A percentile compares a stretch with the other conserved stretches of the same genome.
Conservation (phyloP, 2,329 filamentous ascomycete species). For the Chrysoporthe deuterocubensis region DNA sequence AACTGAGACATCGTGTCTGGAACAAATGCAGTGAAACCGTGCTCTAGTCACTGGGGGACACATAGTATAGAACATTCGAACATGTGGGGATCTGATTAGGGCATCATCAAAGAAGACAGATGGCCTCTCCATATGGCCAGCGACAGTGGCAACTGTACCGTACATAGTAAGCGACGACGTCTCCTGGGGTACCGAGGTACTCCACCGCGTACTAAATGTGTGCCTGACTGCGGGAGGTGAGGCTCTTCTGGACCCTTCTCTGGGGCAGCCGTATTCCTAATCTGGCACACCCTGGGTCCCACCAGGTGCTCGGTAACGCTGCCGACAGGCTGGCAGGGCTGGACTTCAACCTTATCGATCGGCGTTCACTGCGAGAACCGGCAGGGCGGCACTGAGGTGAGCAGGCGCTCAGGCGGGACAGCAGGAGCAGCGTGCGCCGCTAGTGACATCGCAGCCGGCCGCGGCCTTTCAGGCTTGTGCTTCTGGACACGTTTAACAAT, state of each 20-base stretch:
- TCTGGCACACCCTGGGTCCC: background rate
- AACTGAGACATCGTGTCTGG: background rate
- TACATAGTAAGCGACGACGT: background rate
- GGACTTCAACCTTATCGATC: conserved; percentile 14
- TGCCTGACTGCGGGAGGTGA: background rate
- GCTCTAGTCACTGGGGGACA: background rate
- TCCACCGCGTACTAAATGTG: background rate
- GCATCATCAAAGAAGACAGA: background rate
- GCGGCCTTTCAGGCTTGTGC: conserved; percentile 4
- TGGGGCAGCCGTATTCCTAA: background rate
- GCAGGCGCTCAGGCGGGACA: conserved; percentile 1
- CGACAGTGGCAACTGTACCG: background rate
- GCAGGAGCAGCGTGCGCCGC: background rate
- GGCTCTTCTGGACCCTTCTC: conserved; percentile 14
- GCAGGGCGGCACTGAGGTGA: background rate
- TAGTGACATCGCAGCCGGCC: conserved; percentile 16
- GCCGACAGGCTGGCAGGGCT: background rate
- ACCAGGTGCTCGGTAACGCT: background rate
- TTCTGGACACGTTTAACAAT: conserved; percentile 27
- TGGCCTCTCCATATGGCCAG: background rate
- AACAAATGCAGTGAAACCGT: background rate
- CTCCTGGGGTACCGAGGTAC: background rate
- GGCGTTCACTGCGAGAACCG: conserved; percentile 3
- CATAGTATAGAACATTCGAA: background rate
- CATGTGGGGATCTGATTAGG: background rate